Evolutionary conservation across 1,284 basidiomycete genomes (phyloP).

Genomic region (Ceratobasidium sp.): DNA sequence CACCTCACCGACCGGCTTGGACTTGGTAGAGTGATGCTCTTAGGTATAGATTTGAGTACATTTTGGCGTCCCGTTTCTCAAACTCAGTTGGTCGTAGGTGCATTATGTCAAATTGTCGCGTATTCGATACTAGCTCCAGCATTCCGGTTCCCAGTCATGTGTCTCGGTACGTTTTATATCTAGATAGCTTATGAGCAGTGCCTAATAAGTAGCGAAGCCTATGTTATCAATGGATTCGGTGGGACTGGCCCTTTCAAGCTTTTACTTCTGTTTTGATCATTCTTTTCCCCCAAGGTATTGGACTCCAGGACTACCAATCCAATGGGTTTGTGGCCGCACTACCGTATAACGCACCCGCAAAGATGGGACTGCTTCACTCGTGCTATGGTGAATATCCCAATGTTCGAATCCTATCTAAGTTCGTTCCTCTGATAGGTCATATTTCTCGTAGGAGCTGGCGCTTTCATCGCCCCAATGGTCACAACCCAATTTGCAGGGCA

Average conservation of each 20-base stretch:
- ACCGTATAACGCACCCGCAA: conserved; percentile 41
- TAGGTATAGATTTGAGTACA: neutral
- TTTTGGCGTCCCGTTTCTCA: neutral
- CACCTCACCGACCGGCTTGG: conserved; percentile 44
- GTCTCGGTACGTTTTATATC: conserved; percentile 9
- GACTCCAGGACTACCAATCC: conserved; percentile 41
- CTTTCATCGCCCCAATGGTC: conserved; percentile 46
- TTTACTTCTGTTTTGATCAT: neutral
- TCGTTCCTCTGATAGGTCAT: neutral
- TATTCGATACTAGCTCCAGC: conserved; percentile 43
- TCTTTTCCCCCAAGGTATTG: neutral
- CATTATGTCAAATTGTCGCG: conserved; percentile 24
- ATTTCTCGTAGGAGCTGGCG: conserved; percentile 40
- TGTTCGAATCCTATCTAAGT: neutral
- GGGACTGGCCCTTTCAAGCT: neutral
- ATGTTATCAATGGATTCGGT: conserved; percentile 44
- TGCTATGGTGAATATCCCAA: conserved; percentile 36
- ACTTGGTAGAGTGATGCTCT: conserved; percentile 37
- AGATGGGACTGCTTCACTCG: conserved; percentile 47
- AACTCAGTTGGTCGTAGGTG: neutral
- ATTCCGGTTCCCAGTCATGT: conserved; percentile 46
- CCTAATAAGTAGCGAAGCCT: neutral
- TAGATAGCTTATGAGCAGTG: neutral
- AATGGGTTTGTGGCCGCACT: conserved; percentile 47
- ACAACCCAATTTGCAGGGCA: conserved; percentile 47